Conservation (phyloP, 495 filamentous ascomycete genomes). For the Penicillium canescens region DNA sequence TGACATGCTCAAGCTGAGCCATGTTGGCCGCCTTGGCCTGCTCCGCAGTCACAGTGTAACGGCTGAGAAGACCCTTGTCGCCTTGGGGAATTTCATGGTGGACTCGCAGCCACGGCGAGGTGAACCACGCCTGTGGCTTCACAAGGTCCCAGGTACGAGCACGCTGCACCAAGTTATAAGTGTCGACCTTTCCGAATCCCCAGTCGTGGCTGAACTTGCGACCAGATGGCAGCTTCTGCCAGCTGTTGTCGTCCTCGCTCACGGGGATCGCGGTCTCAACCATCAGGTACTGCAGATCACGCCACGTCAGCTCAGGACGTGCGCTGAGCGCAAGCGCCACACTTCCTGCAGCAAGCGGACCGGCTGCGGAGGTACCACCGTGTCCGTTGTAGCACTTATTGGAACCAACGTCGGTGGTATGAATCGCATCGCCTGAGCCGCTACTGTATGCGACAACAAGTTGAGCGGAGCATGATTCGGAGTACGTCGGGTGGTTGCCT, state of each 20-base stretch:
- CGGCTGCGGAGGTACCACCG: slow-evolving; percentile 96
- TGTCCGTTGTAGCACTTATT: slow-evolving; percentile 76
- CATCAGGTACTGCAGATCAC: slow-evolving; percentile 91
- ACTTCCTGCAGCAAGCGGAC: slow-evolving; percentile 86
- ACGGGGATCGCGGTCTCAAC: slow-evolving; percentile 82
- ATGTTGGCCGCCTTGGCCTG: slow-evolving; percentile 82
- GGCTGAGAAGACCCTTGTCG: slow-evolving; percentile 71
- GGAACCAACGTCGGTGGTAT: slow-evolving; percentile 91
- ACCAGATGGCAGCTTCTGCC: slow-evolving; percentile 77
- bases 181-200: slow-evolving; percentile 93
- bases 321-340: slow-evolving; percentile 88
- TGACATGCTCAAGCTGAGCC: slow-evolving; percentile 86
- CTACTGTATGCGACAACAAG: slow-evolving; percentile 96
- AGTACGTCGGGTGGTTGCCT: slow-evolving; percentile 86
- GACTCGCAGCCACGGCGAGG: slow-evolving; percentile 89
- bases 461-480: slow-evolving; percentile 92
- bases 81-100: slow-evolving; percentile 86
- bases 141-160: slow-evolving; percentile 84
- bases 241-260: slow-evolving; percentile 71
- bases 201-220: slow-evolving; percentile 89
- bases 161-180: slow-evolving; percentile 79
- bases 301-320: slow-evolving; percentile 87
- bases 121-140: slow-evolving; percentile 97
- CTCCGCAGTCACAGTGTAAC: slow-evolving; percentile 73
- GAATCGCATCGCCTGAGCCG: slow-evolving; percentile 83